Conservation (phyloP, 495 filamentous ascomycete genomes). For the Platismatia glauca region DNA sequence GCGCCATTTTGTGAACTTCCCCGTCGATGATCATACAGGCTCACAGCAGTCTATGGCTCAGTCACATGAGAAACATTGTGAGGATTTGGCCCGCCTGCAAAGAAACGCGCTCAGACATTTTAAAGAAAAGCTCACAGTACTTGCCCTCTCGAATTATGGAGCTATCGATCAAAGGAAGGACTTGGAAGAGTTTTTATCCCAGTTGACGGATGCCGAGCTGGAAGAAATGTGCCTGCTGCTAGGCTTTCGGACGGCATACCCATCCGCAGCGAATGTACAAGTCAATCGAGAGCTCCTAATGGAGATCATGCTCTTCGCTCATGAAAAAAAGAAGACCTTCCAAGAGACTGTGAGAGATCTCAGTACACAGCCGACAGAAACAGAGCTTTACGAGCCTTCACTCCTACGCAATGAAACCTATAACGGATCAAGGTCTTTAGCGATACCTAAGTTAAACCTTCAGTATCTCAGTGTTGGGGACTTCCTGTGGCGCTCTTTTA, state of each 20-base stretch:
- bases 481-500: slow-evolving; percentile 87
- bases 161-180: slow-evolving; percentile 73
- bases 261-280: slow-evolving; percentile 52
- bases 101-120: slow-evolving; percentile 73
- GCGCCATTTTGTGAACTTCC: slow-evolving; percentile 77
- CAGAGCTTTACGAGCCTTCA: slow-evolving; percentile 71
- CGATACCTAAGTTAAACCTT: slow-evolving; percentile 89
- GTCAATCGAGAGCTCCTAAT: slow-evolving; percentile 59
- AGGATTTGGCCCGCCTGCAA: slow-evolving; percentile 68
- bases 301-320: slow-evolving; percentile 67
- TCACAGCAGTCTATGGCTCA: slow-evolving; percentile 60
- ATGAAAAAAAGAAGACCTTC: slow-evolving; percentile 74
- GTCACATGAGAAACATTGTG: slow-evolving; percentile 72
- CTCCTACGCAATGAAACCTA: slow-evolving; percentile 80
- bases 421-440: slow-evolving; percentile 78
- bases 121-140: slow-evolving; percentile 79
- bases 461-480: slow-evolving; percentile 94
- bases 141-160: slow-evolving; percentile 87
- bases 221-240: slow-evolving; percentile 57
- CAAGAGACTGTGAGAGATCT: slow-evolving; percentile 66
- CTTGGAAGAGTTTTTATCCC: slow-evolving; percentile 64
- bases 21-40: slow-evolving; percentile 85
- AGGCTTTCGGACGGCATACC: slow-evolving; percentile 73
- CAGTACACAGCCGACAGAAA: slow-evolving; percentile 74
- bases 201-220: slow-evolving; percentile 65